Percentiles rank a stretch among this genome's conserved stretches.
Evolutionary conservation across 257 asterid species (phyloP).

Genomic region (Eustoma russellianum): DNA sequence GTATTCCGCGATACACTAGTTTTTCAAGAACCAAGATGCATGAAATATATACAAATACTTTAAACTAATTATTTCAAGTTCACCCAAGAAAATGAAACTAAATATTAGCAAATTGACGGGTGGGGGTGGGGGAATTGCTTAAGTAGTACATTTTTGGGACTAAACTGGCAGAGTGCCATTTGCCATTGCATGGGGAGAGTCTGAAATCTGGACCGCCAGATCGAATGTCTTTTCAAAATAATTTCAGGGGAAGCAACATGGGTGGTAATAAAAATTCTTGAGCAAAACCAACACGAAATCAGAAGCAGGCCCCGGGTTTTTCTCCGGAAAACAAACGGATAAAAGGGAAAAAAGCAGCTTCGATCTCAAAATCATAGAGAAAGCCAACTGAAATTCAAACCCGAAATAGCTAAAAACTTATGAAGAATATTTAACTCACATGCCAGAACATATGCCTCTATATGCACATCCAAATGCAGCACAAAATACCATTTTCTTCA

Average conservation of each 20-base stretch:
- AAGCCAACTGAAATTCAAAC: slow-evolving; percentile 16
- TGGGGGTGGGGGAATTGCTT: slow-evolving; percentile 5
- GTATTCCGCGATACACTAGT: no score
- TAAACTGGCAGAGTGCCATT: slow-evolving; percentile 16
- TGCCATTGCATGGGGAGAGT: slow-evolving; percentile 18
- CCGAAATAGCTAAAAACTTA: slow-evolving; percentile 18
- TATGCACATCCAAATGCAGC: slow-evolving; percentile 19
- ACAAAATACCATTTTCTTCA: slow-evolving; percentile 9
- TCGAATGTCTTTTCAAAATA: neutral
- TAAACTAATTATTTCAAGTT: no score
- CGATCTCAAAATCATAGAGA: slow-evolving; percentile 13
- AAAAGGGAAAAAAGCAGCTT: slow-evolving; percentile 23
- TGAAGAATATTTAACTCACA: slow-evolving; percentile 8
- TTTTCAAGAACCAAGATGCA: no score
- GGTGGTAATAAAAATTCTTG: slow-evolving; percentile 7
- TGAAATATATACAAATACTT: no score
- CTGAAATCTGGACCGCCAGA: slow-evolving; percentile 20
- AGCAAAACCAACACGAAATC: slow-evolving; percentile 15
- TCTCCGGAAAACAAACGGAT: slow-evolving; percentile 27
- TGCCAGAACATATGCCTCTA: slow-evolving; percentile 12
- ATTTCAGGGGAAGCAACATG: no score
- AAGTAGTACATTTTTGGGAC: slow-evolving; percentile 10
- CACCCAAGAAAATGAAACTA: no score
- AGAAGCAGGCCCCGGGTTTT: slow-evolving; percentile 13
- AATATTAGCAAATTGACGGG: no score